These are phyloP conservation scores for Venustampulla echinocandica DNA, from an alignment of 495 filamentous ascomycete genomes.

Conservation along the genomic window DNA sequence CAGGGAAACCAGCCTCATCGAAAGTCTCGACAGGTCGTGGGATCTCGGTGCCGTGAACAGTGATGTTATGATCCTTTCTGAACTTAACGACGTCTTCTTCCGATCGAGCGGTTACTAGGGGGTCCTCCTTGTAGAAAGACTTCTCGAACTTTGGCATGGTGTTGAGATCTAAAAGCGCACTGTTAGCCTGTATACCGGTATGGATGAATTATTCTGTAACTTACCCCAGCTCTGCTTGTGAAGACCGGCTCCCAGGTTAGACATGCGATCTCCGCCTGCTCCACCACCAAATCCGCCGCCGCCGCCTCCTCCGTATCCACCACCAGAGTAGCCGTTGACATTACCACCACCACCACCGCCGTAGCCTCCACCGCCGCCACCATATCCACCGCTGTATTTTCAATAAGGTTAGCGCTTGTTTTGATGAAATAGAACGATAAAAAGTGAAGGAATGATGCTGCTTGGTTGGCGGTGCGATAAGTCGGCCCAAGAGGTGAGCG, in stretches of 20 bases:
- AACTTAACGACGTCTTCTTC: constrained; percentile 76
- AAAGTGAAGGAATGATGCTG: constrained; percentile 9
- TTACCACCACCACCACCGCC: constrained; percentile 27
- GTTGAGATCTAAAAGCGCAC: constrained; percentile 51
- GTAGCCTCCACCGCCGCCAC: constrained; percentile 26
- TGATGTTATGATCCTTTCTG: constrained; percentile 70
- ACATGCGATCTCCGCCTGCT: constrained; percentile 85
- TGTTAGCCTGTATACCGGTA: constrained; percentile 16
- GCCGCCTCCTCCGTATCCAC: constrained; percentile 36
- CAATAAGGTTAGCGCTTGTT: constrained; percentile 2
- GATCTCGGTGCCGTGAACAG: constrained; percentile 65
- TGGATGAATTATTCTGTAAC: constrained; percentile 23
- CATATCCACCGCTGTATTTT: constrained; percentile 1
- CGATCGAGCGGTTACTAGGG: constrained; percentile 64
- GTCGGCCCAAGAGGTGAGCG: constrained; percentile 4
- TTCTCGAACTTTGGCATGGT: constrained; percentile 95
- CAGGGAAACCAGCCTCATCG: constrained; percentile 93
- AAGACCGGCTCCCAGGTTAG: constrained; percentile 73
- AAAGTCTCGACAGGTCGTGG: constrained; percentile 93
- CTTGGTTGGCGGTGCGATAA: neutral
- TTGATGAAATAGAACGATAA: constrained; percentile 1
- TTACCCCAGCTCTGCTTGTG: constrained; percentile 83
- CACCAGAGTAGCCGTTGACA: constrained; percentile 25
- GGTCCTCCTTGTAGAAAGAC: constrained; percentile 95
- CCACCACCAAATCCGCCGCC: constrained; percentile 45